A percentile compares a stretch with the other conserved stretches of the same genome.
Conservation (phyloP, 352 stramenopile species). For the Phytophthora citricola region DNA sequence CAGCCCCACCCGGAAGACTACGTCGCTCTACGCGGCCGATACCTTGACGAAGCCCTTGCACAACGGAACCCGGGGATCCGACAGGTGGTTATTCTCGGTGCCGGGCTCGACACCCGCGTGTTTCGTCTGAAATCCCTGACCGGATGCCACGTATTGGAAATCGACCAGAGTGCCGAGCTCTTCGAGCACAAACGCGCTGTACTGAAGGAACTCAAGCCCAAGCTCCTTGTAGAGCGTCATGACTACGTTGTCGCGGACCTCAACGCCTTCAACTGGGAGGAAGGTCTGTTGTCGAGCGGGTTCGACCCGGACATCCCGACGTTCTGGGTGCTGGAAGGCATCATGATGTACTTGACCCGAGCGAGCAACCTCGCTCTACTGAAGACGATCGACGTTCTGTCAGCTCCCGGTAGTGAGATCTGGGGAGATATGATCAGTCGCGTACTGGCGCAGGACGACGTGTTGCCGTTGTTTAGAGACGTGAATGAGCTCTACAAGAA, state of each 20-base stretch:
- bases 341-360: constrained; percentile 54
- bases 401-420: constrained; percentile 49
- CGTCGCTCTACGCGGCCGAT: constrained; percentile 49
- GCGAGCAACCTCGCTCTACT: constrained; percentile 53
- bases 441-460: constrained; percentile 27
- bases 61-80: constrained; percentile 46
- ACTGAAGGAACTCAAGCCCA: constrained; percentile 33
- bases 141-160: constrained; percentile 54
- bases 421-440: constrained; percentile 54
- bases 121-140: constrained; percentile 51
- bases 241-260: constrained; percentile 58
- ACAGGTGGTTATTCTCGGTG: constrained; percentile 61
- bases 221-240: constrained; percentile 43
- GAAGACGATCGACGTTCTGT: constrained; percentile 61
- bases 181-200: constrained; percentile 54
- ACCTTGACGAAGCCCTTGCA: constrained; percentile 57
- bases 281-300: constrained; percentile 41
- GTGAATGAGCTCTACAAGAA: constrained; percentile 52
- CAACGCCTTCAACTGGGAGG: constrained; percentile 56
- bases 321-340: constrained; percentile 62
- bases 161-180: constrained; percentile 52
- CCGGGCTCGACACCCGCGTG: constrained; percentile 58
- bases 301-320: constrained; percentile 57
- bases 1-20: constrained; percentile 36
- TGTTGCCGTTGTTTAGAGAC: constrained; percentile 32